Percentiles rank a stretch among this genome's conserved stretches.
These are phyloP conservation scores for Stachybotrys echinatus DNA, from an alignment of 2,329 filamentous ascomycete genomes.

Conservation along the genomic window DNA sequence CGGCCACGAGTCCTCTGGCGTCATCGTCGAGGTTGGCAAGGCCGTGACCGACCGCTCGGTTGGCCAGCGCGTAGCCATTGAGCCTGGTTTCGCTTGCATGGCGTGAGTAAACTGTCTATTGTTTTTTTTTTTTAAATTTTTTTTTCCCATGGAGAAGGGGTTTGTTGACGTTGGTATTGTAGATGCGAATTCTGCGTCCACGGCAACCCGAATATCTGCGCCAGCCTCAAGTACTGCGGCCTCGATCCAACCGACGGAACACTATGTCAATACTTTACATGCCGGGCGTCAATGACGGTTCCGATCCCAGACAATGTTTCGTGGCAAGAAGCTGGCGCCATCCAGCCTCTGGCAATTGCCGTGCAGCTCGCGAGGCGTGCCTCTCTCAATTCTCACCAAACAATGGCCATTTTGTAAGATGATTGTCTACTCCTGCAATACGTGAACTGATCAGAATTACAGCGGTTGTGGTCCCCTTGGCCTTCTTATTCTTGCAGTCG, in stretches of 20 bases:
- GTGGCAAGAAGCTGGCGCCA: constrained; percentile 59
- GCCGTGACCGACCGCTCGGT: constrained; percentile 32
- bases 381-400: constrained; percentile 12
- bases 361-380: constrained; percentile 56
- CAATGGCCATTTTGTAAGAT: constrained; percentile 20
- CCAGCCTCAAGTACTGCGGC: constrained; percentile 60
- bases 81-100: constrained; percentile 58
- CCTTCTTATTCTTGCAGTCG: constrained; percentile 17
- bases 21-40: constrained; percentile 49
- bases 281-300: constrained; percentile 52
- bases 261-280: constrained; percentile 55
- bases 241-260: constrained; percentile 65
- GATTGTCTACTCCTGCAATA: background rate
- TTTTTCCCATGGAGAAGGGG: background rate
- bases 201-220: constrained; percentile 61
- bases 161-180: background rate
- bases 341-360: constrained; percentile 59
- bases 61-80: constrained; percentile 61
- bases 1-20: constrained; percentile 62
- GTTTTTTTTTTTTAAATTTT: background rate
- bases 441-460: background rate
- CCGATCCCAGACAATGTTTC: constrained; percentile 55
- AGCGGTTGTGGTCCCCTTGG: constrained; percentile 22
- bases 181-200: constrained; percentile 20
- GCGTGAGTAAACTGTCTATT: constrained; percentile 5